phyloP scores from a whole-genome alignment of 805 yeast species.

The Pichia sporocuriosa region DNA sequence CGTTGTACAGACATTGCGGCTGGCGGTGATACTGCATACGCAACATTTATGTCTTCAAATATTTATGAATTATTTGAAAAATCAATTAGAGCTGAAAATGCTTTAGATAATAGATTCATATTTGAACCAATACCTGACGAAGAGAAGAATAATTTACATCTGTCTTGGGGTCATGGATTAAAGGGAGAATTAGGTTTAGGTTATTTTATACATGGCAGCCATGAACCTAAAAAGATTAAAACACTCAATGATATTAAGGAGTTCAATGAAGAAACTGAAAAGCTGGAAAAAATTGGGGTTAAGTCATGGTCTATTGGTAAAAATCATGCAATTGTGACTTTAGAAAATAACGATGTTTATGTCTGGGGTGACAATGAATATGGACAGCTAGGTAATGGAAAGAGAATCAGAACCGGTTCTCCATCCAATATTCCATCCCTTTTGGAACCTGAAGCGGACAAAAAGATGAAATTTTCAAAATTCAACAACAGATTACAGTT shows the following conservation, averaged over 20 bases:
- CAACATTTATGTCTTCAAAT: constrained; percentile 33
- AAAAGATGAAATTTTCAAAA: constrained; percentile 19
- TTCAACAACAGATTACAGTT: constrained; percentile 43
- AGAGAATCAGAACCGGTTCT: constrained; percentile 47
- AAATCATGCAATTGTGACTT: constrained; percentile 56
- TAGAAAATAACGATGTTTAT: constrained; percentile 58
- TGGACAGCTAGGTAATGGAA: constrained; percentile 85
- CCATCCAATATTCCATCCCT: constrained; percentile 52
- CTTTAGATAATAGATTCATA: constrained; percentile 6
- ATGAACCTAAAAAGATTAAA: constrained; percentile 55
- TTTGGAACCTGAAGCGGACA: constrained; percentile 42
- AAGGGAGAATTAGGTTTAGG: constrained; percentile 84
- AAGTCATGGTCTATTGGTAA: constrained; percentile 52
- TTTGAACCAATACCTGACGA: constrained; percentile 18
- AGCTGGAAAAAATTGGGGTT: constrained; percentile 41
- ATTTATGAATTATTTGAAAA: constrained; percentile 32
- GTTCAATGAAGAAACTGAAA: constrained; percentile 41
- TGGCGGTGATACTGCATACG: constrained; percentile 59
- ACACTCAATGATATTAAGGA: constrained; percentile 42
- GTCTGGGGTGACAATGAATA: constrained; percentile 80
- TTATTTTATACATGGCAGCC: constrained; percentile 64
- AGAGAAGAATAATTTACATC: constrained; percentile 30
- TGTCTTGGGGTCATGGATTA: constrained; percentile 78
- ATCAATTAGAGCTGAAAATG: constrained; percentile 16
- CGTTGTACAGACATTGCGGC: constrained; percentile 54